Conservation (phyloP, 2,329 filamentous ascomycete species). For the Graphiopsis chlorocephala region DNA sequence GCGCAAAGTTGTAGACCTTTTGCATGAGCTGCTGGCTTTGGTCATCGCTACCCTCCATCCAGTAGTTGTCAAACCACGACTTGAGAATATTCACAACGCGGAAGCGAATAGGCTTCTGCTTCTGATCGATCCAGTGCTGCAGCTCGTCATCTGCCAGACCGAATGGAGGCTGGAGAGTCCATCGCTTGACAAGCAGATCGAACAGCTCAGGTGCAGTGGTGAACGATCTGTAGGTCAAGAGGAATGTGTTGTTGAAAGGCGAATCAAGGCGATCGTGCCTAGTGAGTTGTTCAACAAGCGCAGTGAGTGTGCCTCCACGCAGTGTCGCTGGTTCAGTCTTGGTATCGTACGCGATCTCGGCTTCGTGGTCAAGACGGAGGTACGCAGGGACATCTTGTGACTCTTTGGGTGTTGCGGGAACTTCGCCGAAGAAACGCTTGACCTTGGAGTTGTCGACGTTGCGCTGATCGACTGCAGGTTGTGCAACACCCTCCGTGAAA, state of each 20-base stretch:
- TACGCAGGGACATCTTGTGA: conserved; percentile 80
- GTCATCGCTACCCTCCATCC: conserved; percentile 93
- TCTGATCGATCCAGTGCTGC: conserved; percentile 85
- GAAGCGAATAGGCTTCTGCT: conserved; percentile 94
- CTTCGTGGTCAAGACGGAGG: conserved; percentile 80
- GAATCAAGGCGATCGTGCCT: conserved; percentile 94
- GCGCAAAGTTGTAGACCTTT: conserved; percentile 85
- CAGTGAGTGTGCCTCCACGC: conserved; percentile 84
- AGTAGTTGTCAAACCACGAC: conserved; percentile 97
- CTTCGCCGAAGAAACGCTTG: conserved; percentile 52
- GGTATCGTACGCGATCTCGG: conserved; percentile 83
- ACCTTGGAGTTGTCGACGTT: conserved; percentile 48
- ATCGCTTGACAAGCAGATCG: conserved; percentile 85
- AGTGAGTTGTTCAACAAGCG: conserved; percentile 90
- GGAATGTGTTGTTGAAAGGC: conserved; percentile 95
- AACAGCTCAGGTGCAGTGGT: conserved; percentile 88
- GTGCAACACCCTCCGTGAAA: conserved; percentile 56
- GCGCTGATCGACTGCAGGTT: conserved; percentile 28
- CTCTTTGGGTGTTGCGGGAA: conserved; percentile 45
- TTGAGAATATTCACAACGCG: conserved; percentile 96
- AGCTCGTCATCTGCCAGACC: conserved; percentile 73
- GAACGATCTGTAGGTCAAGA: conserved; percentile 94
- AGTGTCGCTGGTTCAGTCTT: conserved; percentile 74
- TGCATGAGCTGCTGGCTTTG: conserved; percentile 81
- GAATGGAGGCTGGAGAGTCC: conserved; percentile 86